Base-by-base conservation (phyloP, 140 eudicot species). In the Bidens hawaiensis region DNA sequence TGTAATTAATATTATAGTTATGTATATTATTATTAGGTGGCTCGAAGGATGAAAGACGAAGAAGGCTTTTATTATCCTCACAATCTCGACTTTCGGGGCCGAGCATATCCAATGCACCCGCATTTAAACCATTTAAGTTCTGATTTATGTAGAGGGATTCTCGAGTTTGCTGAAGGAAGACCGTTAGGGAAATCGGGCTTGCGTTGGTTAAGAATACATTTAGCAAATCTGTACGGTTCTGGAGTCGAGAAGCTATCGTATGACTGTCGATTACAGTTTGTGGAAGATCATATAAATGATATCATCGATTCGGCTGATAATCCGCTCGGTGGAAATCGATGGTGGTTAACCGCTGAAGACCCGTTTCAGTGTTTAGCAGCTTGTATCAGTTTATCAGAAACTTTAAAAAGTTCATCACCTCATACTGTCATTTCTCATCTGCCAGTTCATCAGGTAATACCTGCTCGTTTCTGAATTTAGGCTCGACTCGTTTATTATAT, bases 31-130 rank as follows among this genome's bases (percentile, higher is more conserved):
- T 49, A 49, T 19, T 82, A 91, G 96, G 98, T 91, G 58, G 98
- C 98, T 55, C 78, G 88, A 68, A 84, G 83, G 73, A 77, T 91
- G 96, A 87, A 78, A 67, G 95, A 87, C 7, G 98, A 91, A 72
- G 96, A 84, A 75, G 98, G 98, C 46, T 91, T 91, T 47, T 91
- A 79, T 78, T 91, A 87, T 73, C 96, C 98, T 25, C 98, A 91
- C 79, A 91, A 91, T 65, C 81, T 91, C 16, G 98, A 91, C 53
- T 91, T 91, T 45, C 77, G 96, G 48, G 98, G 98, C 27, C 91
- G 98, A 12, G 98, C 98, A 34, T 91, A 91, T 63, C 98, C 98
- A n/a, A 91, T 91, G 98, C 98, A 91, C 62, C 89, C 98, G 13
- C 96, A 91, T 78, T 67, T 91, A 58, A 91, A 91, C 76, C 98